Base-by-base conservation (phyloP, 2,329 filamentous ascomycete genomes). In the Venturia carpophila region DNA sequence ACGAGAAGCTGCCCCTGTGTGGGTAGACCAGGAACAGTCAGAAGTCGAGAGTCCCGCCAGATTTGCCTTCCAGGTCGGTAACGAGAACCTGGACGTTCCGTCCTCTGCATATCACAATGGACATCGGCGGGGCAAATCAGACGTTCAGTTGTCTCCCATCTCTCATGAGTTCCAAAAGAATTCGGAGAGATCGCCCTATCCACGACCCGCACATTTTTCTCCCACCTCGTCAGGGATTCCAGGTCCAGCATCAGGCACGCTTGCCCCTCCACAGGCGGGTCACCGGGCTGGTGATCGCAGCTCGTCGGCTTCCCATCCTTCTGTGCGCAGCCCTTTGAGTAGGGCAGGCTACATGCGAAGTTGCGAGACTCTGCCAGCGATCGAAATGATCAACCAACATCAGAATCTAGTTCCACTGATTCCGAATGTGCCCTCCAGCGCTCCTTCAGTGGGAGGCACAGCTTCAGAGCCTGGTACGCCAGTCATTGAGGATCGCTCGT, bases 81-180 rank as follows among this genome's bases (percentile, higher is more conserved):
- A 19, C 27, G 52, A 58, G 30, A 37, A 37, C 19, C 52, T 37
- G 52, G 52, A 58, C n/a, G 52, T 37, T n/a, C 52, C 52, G 21
- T 37, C 64, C 27, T 30, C 62, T 42, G 60, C 49, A 17, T 21
- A 61, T 21, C 42, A 37, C 5, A 42, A 24, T 45, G 65, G 63
- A 61, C 30, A n/a, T 24, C 62, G 42, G 62, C 61, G 58, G 58
- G 37, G 39, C 39, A 27, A 47, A 19, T 34, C 60, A 21, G 37
- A 19, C 19, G 13, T 43, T 1, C 37, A 34, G 17, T n/a, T 19
- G 7, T 62, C 11, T 62, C 39, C 21, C 15, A 43, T 37, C 60
- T 43, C 37, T 10, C 19, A 34, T 43, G 60, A 27, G 13, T 5
- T 19, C 39, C 10, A 17, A 10, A 27, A 62, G 5, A 17, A 21